Conservation (phyloP, 805 yeast species). For the Zygosaccharomyces pseudorouxii region DNA sequence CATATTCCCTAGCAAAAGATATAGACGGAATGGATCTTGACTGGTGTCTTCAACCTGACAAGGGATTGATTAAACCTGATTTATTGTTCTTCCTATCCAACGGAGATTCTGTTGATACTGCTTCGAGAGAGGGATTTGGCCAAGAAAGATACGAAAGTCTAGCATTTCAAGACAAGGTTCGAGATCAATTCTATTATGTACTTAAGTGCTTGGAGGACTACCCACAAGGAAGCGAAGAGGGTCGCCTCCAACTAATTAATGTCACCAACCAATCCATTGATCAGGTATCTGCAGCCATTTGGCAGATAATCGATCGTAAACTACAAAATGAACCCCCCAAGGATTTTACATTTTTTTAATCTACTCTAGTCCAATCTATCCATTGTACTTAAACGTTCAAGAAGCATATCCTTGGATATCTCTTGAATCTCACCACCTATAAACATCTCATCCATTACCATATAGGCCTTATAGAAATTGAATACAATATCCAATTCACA, state of each 20-base stretch:
- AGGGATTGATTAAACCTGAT: slow-evolving; percentile 85
- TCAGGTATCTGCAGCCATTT: slow-evolving; percentile 47
- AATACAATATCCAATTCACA: slow-evolving; percentile 92
- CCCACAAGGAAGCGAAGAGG: slow-evolving; percentile 9
- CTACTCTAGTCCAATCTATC: slow-evolving; percentile 55
- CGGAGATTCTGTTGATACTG: slow-evolving; percentile 38
- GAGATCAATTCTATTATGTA: slow-evolving; percentile 49
- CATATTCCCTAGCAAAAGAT: slow-evolving; percentile 79
- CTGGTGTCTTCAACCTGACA: slow-evolving; percentile 83
- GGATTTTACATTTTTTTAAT: slow-evolving; percentile 26
- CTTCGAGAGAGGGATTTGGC: slow-evolving; percentile 77
- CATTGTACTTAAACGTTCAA: slow-evolving; percentile 59
- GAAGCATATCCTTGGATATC: slow-evolving; percentile 63
- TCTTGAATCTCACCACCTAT: slow-evolving; percentile 90
- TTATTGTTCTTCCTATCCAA: slow-evolving; percentile 67
- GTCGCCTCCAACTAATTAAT: slow-evolving; percentile 44
- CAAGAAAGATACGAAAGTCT: slow-evolving; percentile 83
- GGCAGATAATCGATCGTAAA: slow-evolving; percentile 32
- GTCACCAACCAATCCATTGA: slow-evolving; percentile 59
- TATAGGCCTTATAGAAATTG: slow-evolving; percentile 80
- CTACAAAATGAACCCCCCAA: slow-evolving; percentile 4
- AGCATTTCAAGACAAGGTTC: slow-evolving; percentile 72
- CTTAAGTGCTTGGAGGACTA: slow-evolving; percentile 35
- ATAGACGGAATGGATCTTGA: slow-evolving; percentile 47
- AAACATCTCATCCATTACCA: slow-evolving; percentile 80